Conservation (phyloP, 2,329 filamentous ascomycete species). For the Colletotrichum camelliae region DNA sequence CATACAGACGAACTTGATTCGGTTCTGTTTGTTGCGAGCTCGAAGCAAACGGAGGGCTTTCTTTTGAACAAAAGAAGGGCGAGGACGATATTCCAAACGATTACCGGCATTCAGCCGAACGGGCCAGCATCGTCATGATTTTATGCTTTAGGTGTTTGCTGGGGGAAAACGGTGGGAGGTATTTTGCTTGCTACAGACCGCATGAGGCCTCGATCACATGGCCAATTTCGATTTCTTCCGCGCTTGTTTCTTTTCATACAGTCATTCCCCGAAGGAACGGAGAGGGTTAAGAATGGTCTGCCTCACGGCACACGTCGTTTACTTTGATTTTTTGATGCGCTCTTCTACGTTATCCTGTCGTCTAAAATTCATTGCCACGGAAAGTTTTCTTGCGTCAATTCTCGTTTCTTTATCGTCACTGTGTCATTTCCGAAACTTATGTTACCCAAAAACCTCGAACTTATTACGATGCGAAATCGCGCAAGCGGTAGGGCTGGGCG, state of each 20-base stretch:
- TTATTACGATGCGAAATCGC: conserved; percentile 9
- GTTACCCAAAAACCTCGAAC: conserved; percentile 9
- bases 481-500: conserved; percentile 13
- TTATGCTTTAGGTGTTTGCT: conserved; percentile 4
- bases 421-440: neutral
- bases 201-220: neutral
- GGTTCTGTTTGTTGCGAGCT: neutral
- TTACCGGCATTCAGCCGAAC: neutral
- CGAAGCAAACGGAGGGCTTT: neutral
- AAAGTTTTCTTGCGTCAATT: neutral
- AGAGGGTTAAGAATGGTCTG: conserved; percentile 37
- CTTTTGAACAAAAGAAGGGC: neutral
- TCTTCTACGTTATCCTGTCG: neutral
- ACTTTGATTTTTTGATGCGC: conserved; percentile 20
- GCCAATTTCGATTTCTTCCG: neutral
- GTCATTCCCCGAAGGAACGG: conserved; percentile 21
- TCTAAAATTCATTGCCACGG: neutral
- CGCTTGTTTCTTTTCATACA: conserved; percentile 12
- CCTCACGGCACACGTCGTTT: conserved; percentile 37
- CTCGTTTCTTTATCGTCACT: neutral
- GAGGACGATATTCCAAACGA: neutral
- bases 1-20: neutral
- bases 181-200: conserved; percentile 11
- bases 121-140: conserved; percentile 4
- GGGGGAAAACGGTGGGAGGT: conserved; percentile 3